Evolutionary conservation across 306 rosid genomes (phyloP).

Genomic region (Vigna hirtella): DNA sequence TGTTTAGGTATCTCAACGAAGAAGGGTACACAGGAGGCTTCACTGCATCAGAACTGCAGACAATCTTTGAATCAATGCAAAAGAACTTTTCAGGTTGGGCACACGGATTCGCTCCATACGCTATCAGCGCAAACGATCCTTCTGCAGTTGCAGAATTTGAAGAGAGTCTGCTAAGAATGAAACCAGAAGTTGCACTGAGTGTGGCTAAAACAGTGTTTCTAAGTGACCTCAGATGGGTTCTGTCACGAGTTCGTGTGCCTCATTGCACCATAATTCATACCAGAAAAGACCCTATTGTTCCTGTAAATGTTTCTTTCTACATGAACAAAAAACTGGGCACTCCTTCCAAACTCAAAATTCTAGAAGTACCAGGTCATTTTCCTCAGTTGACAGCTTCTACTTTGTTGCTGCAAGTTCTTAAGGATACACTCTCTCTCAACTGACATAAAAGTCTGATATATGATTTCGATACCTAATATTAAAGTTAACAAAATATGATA

Average conservation of each 20-base stretch:
- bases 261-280: constrained; percentile 54
- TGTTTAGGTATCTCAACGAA: constrained; percentile 52
- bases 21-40: constrained; percentile 55
- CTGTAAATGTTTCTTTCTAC: constrained; percentile 52
- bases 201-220: constrained; percentile 51
- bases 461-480: neutral
- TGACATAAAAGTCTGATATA: neutral
- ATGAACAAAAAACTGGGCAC: constrained; percentile 46
- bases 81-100: constrained; percentile 48
- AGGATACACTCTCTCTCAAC: neutral
- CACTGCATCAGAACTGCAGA: constrained; percentile 39
- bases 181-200: constrained; percentile 50
- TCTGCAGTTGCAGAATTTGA: constrained; percentile 46
- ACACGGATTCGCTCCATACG: constrained; percentile 45
- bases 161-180: constrained; percentile 53
- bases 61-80: constrained; percentile 44
- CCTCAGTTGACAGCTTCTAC: constrained; percentile 57
- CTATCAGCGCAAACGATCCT: constrained; percentile 39
- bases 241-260: constrained; percentile 53
- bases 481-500: no score
- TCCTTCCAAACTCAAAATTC: constrained; percentile 44
- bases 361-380: constrained; percentile 52
- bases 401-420: constrained; percentile 47
- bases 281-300: constrained; percentile 43
- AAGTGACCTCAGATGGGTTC: constrained; percentile 49